Conservation (phyloP, 163 green algal species). For the Chloromonas sp. region DNA sequence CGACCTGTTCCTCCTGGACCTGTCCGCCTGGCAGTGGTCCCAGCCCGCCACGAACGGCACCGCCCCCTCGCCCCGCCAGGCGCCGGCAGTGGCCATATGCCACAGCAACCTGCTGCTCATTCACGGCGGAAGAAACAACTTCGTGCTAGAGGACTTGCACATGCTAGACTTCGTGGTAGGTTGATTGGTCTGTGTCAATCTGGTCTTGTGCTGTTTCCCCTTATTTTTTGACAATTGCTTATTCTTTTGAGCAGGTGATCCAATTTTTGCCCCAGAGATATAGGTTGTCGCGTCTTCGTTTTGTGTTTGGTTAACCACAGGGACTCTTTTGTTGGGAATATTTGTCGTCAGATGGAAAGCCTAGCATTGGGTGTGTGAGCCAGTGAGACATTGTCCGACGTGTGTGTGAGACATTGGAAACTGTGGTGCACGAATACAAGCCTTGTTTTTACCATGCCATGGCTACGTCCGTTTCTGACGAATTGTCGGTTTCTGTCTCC, state of each 20-base stretch:
- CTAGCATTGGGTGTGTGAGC: too few relatives aligned
- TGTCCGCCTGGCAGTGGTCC: constrained; percentile 56
- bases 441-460: too few relatives aligned
- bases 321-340: too few relatives aligned
- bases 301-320: too few relatives aligned
- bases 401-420: too few relatives aligned
- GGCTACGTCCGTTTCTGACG: too few relatives aligned
- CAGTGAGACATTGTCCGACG: too few relatives aligned
- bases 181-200: neutral
- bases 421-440: too few relatives aligned
- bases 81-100: constrained; percentile 43
- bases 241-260: too few relatives aligned
- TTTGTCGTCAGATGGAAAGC: too few relatives aligned
- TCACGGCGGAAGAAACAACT: constrained; percentile 75
- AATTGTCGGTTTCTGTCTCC: neutral
- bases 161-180: constrained; percentile 49
- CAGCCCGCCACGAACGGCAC: constrained; percentile 58
- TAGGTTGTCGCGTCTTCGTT: too few relatives aligned
- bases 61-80: constrained; percentile 65
- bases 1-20: constrained; percentile 69
- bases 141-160: constrained; percentile 78
- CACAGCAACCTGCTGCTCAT: constrained; percentile 60
- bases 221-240: neutral
- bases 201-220: neutral
- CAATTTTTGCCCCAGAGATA: neutral